These are phyloP conservation scores for Pseudogymnoascus sp. DNA, from an alignment of 2,329 filamentous ascomycete genomes.

Conservation along the genomic window DNA sequence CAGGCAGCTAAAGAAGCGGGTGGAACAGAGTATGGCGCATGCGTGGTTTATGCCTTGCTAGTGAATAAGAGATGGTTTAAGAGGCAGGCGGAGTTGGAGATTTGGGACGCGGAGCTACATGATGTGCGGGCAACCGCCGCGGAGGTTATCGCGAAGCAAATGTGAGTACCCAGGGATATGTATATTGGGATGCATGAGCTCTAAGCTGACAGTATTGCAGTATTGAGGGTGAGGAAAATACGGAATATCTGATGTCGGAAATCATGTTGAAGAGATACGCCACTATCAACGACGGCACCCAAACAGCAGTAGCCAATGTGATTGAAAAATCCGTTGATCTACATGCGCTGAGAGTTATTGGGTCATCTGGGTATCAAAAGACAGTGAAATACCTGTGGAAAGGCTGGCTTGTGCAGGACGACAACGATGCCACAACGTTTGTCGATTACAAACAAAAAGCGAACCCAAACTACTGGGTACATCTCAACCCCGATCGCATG, in stretches of 20 bases:
- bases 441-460: conserved; percentile 78
- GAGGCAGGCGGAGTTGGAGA: conserved; percentile 66
- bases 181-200: not conserved
- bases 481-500: conserved; percentile 93
- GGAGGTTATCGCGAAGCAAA: conserved; percentile 80
- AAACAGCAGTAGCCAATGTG: conserved; percentile 72
- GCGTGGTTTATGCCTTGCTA: conserved; percentile 46
- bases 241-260: conserved; percentile 67
- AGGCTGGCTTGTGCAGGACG: conserved; percentile 94
- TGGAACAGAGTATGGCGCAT: conserved; percentile 61
- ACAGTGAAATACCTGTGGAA: conserved; percentile 89
- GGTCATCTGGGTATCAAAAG: conserved; percentile 90
- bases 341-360: conserved; percentile 81
- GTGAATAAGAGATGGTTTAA: conserved; percentile 59
- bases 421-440: conserved; percentile 82
- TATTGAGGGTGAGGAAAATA: conserved; percentile 79
- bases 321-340: conserved; percentile 91
- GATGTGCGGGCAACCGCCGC: conserved; percentile 71
- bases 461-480: conserved; percentile 65
- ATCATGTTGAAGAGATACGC: conserved; percentile 85
- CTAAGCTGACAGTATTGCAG: conserved; percentile 31
- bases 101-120: conserved; percentile 89
- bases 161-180: conserved; percentile 34
- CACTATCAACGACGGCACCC: conserved; percentile 60
- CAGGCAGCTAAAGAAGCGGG: conserved; percentile 75